Conservation (phyloP, 345 rosid genomes). For the Syzygium aromaticum region DNA sequence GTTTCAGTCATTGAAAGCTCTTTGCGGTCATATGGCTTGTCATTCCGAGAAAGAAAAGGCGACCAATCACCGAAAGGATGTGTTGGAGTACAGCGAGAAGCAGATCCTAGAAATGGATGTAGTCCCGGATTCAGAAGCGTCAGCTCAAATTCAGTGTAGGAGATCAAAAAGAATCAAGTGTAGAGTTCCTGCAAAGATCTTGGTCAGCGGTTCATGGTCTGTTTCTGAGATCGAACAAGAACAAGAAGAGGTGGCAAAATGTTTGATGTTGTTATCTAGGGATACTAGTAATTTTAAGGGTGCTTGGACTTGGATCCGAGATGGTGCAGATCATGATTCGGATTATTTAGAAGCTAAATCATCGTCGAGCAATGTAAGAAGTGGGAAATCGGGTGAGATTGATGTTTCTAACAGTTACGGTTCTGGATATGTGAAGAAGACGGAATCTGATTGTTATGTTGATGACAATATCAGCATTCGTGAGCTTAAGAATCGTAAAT, state of each 20-base stretch:
- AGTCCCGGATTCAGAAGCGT: slow-evolving; percentile 44
- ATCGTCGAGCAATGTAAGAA: slow-evolving; percentile 37
- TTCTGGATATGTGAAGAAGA: slow-evolving; percentile 61
- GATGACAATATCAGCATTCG: slow-evolving; percentile 28
- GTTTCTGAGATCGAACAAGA: slow-evolving; percentile 69
- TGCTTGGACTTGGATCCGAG: slow-evolving; percentile 55
- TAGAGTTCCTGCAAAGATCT: slow-evolving; percentile 19
- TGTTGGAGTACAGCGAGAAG: slow-evolving; percentile 14
- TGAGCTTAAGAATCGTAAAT: slow-evolving; percentile 19
- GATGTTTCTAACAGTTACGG: slow-evolving; percentile 49
- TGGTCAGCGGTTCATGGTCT: slow-evolving; percentile 31
- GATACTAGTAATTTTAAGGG: slow-evolving; percentile 48
- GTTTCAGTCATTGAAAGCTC: slow-evolving; percentile 73
- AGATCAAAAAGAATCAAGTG: slow-evolving; percentile 58
- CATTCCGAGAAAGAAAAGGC: slow-evolving; percentile 59
- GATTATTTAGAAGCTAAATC: slow-evolving; percentile 44
- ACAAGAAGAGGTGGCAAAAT: slow-evolving; percentile 67
- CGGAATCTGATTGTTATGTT: slow-evolving; percentile 44
- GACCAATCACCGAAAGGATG: slow-evolving; percentile 22
- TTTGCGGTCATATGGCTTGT: slow-evolving; percentile 91
- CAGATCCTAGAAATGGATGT: slow-evolving; percentile 42
- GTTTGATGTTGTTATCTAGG: slow-evolving; percentile 81
- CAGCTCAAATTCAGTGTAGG: slow-evolving; percentile 15
- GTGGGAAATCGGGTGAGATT: slow-evolving; percentile 10
- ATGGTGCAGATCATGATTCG: slow-evolving; percentile 42